Evolutionary conservation across 805 yeast species (phyloP), one percentile per base, ranked within the genome.

Genomic region (Yarrowia sp.): DNA sequence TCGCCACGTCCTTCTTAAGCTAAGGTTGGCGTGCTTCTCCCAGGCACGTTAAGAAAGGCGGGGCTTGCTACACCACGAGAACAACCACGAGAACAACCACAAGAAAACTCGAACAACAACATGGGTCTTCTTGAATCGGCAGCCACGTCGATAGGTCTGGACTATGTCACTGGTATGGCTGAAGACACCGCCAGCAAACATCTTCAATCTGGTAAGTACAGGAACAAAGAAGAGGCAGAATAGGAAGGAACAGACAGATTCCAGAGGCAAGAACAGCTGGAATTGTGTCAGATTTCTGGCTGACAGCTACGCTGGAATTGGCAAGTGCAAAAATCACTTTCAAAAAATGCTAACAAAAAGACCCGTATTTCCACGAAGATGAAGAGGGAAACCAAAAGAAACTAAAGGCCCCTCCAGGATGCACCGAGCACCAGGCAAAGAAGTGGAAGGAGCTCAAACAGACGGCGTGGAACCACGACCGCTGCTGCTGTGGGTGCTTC

Each of bases 381-480:
- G 78, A 81, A 70, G 84, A 96, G 4, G 78, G 80, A 65, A 73
- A 85, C 30, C 40, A 51, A 12, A 81, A 81, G 58, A 81, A 85
- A 66, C 79, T 91, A 35, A 81, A 82, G 67, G 80, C 90, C 14
- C 89, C 92, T 0, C 81, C 79, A 1, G 81, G 81, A 21, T 81
- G 85, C 21, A 78, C 85, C 2, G 82, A 83, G 61, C 77, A 80
- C 40, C 95, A 91, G 68, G 83, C 81, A 52, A 82, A 83, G 69
- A 77, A 81, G 8, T 93, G 95, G 96, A 88, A 86, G 72, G 76
- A 74, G 26, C 78, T 92, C n/a, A 92, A 87, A 71, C 80, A 77
- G 59, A 81, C 84, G 67, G 98, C 98, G 0, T 92, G 97, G 97
- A 71, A 82, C 16, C 92, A 93, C 72, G 98, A 93, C 73, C 82